A percentile compares a stretch with the other conserved stretches of the same genome.
Conservation (phyloP, 192 early-diverging fungal genomes). For the Backusella australiensis region DNA sequence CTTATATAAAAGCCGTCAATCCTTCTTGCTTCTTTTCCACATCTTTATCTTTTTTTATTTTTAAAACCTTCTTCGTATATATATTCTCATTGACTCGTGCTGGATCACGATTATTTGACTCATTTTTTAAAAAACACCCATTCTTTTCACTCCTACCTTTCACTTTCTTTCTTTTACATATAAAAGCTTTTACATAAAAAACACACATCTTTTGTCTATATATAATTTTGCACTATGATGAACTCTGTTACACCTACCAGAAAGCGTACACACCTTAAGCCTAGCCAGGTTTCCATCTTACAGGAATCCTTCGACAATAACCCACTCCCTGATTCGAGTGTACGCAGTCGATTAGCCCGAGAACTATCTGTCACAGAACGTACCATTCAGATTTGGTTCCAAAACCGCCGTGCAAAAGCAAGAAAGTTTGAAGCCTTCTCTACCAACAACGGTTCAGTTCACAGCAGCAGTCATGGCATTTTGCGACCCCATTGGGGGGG, state of each 20-base stretch:
- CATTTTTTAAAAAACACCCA: background rate
- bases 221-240: constrained; percentile 1
- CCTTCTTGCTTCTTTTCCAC: background rate
- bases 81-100: constrained; percentile 1
- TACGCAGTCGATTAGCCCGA: constrained; percentile 60
- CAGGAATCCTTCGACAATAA: constrained; percentile 68
- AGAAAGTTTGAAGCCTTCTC: constrained; percentile 48
- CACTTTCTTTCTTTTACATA: background rate
- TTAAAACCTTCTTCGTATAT: background rate
- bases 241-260: constrained; percentile 9
- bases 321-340: constrained; percentile 62
- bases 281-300: constrained; percentile 56
- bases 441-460: background rate
- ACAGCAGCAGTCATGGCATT: background rate
- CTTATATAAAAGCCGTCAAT: background rate
- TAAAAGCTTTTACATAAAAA: background rate
- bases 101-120: background rate
- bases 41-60: background rate
- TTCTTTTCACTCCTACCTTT: constrained; percentile 3
- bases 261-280: constrained; percentile 62
- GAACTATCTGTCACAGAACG: constrained; percentile 64
- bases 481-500: constrained; percentile 2
- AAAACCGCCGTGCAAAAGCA: constrained; percentile 77
- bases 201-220: background rate
- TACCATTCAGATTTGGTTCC: constrained; percentile 83